These are phyloP conservation scores for Polytrichum formosum DNA, from an alignment of 225 moss, liverwort and hornwort genomes.

Conservation along the genomic window DNA sequence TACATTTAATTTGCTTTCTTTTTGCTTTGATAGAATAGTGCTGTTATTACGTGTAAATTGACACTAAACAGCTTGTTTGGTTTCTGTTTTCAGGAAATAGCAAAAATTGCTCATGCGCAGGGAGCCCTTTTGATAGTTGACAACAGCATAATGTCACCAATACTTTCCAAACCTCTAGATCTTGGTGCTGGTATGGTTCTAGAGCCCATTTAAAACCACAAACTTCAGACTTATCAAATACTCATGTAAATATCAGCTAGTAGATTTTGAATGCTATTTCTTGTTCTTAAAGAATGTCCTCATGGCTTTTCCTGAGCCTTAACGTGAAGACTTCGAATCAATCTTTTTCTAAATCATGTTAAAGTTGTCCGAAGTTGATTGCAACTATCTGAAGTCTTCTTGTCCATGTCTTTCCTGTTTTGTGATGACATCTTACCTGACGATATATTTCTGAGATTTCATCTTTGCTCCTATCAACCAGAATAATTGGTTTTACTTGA, in stretches of 20 bases:
- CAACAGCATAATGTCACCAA: conserved; percentile 94
- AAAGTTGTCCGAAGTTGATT: no score
- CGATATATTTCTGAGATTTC: background rate
- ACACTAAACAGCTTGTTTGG: background rate
- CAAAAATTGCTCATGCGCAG: conserved; percentile 67
- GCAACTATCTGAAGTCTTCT: no score
- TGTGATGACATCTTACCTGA: background rate
- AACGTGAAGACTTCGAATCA: no score
- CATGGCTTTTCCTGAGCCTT: background rate
- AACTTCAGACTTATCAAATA: no score
- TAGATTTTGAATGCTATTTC: no score
- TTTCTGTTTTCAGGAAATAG: conserved; percentile 47
- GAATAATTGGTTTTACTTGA: background rate
- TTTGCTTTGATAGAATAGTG: no score
- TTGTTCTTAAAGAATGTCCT: no score
- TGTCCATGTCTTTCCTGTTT: no score
- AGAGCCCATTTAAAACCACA: background rate
- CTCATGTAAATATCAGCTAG: no score
- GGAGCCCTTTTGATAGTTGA: conserved; percentile 83
- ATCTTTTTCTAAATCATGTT: no score
- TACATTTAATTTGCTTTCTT: no score
- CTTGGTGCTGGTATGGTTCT: conserved; percentile 70
- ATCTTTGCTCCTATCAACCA: no score
- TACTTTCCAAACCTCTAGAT: conserved; percentile 76
- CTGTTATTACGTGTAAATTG: background rate